Conservation (phyloP, 805 yeast genomes). For the Kluyveromyces dobzhanskii region DNA sequence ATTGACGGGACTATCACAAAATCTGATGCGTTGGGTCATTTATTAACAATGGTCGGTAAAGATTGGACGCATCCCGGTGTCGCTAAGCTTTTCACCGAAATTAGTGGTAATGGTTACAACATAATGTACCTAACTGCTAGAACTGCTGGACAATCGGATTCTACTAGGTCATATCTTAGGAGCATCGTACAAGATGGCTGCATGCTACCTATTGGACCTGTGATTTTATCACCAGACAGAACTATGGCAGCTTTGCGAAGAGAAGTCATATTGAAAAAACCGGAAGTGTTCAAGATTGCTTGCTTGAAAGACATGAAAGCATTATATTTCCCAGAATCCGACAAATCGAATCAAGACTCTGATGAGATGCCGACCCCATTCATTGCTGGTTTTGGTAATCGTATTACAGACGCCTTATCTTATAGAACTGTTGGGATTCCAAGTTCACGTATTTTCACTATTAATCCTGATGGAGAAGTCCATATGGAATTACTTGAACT, state of each 20-base stretch:
- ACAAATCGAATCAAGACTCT: slow-evolving; percentile 9
- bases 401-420: slow-evolving; percentile 93
- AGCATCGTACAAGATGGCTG: slow-evolving; percentile 72
- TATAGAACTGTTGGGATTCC: slow-evolving; percentile 93
- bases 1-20: slow-evolving; percentile 97
- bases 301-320: slow-evolving; percentile 80
- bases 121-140: slow-evolving; percentile 91
- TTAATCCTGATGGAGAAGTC: slow-evolving; percentile 93
- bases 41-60: slow-evolving; percentile 82
- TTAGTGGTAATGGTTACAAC: slow-evolving; percentile 79
- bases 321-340: slow-evolving; percentile 37
- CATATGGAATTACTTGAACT: slow-evolving; percentile 92
- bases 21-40: slow-evolving; percentile 96
- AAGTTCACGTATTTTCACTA: slow-evolving; percentile 87
- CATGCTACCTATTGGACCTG: slow-evolving; percentile 82
- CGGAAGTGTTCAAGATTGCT: slow-evolving; percentile 98
- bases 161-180: slow-evolving; percentile 73
- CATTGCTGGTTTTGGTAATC: slow-evolving; percentile 95
- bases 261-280: slow-evolving; percentile 88
- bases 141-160: slow-evolving; percentile 91
- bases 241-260: slow-evolving; percentile 91
- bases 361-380: slow-evolving; percentile 66
- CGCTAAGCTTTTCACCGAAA: slow-evolving; percentile 84
- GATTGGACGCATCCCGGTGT: slow-evolving; percentile 99
- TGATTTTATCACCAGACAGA: slow-evolving; percentile 88